Conservation (phyloP, 495 filamentous ascomycete species). For the Aspergillus incahuasiensis region DNA sequence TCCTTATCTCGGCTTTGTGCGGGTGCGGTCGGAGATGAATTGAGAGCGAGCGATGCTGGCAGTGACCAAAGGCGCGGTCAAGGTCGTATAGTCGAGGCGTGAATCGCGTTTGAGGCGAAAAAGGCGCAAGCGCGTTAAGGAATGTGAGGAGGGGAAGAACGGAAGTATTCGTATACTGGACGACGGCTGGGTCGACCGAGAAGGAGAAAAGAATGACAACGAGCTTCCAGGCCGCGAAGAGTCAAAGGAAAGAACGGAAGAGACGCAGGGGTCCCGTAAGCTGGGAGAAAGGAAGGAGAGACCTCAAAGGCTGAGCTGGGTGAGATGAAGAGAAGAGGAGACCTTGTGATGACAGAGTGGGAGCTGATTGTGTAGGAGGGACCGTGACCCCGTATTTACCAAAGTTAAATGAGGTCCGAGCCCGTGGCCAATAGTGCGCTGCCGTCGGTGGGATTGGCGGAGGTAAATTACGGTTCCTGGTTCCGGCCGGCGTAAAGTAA, state of each 20-base stretch:
- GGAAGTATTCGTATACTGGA: constrained; percentile 11
- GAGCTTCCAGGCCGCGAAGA: constrained; percentile 25
- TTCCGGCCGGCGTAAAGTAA: constrained; percentile 11
- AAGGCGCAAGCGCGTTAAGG: constrained; percentile 21
- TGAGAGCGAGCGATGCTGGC: not conserved
- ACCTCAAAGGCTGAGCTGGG: not conserved
- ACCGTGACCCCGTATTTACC: constrained; percentile 18
- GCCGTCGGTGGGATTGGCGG: not conserved
- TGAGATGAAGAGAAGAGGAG: not conserved
- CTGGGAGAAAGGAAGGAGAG: not conserved
- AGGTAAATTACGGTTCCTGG: constrained; percentile 20
- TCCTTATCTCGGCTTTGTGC: not conserved
- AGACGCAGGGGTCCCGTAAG: constrained; percentile 1
- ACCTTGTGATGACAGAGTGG: constrained; percentile 3
- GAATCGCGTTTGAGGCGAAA: constrained; percentile 8
- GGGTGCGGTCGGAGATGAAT: not conserved
- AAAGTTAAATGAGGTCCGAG: constrained; percentile 17
- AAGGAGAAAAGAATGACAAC: constrained; percentile 38
- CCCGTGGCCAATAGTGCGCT: constrained; percentile 15
- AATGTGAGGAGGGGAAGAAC: constrained; percentile 19
- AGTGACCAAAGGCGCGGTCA: not conserved
- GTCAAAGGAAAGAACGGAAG: constrained; percentile 9
- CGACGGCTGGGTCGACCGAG: constrained; percentile 16
- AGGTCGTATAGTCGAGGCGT: not conserved
- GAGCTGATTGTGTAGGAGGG: not conserved